A percentile compares a stretch with the other conserved stretches of the same genome.
phyloP scores from a whole-genome alignment of 768 basidiomycete genomes.

The Lactarius vividus region DNA sequence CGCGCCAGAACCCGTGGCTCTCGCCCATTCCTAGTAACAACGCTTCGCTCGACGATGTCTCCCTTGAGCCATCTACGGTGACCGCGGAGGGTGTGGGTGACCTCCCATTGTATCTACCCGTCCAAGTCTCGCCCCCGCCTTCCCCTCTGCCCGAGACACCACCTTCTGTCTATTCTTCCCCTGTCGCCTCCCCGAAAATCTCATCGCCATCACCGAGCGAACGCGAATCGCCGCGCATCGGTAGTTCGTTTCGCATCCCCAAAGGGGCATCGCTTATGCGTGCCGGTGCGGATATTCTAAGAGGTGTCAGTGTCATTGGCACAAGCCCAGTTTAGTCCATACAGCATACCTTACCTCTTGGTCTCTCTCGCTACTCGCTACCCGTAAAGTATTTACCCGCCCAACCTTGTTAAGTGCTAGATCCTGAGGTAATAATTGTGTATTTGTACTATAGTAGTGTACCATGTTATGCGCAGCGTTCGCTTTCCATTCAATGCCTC shows the following conservation, averaged over 20 bases:
- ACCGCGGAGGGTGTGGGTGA: background rate
- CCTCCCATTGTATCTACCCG: background rate
- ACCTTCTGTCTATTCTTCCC: conserved; percentile 12
- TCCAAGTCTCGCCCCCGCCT: conserved; percentile 12
- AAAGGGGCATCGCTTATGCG: conserved; percentile 30
- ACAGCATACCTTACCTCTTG: background rate
- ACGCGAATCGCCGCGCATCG: conserved; percentile 4
- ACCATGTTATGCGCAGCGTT: background rate
- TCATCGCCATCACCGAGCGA: conserved; percentile 7
- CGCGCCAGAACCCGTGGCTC: conserved; percentile 10
- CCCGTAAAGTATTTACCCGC: background rate
- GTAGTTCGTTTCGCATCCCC: conserved; percentile 23
- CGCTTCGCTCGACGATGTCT: conserved; percentile 21
- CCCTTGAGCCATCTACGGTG: background rate
- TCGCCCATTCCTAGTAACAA: conserved; percentile 27
- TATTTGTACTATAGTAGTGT: background rate
- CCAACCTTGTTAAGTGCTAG: background rate
- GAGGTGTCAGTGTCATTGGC: conserved; percentile 31
- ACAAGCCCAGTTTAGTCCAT: conserved; percentile 8
- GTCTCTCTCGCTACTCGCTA: background rate
- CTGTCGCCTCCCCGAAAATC: conserved; percentile 16
- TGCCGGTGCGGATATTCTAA: conserved; percentile 33
- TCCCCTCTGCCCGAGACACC: conserved; percentile 23
- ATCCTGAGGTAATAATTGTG: background rate
- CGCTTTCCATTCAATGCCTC: background rate